Evolutionary conservation across 768 basidiomycete genomes (phyloP), one percentile per base, ranked within the genome.

Genomic region (Suillus discolor): DNA sequence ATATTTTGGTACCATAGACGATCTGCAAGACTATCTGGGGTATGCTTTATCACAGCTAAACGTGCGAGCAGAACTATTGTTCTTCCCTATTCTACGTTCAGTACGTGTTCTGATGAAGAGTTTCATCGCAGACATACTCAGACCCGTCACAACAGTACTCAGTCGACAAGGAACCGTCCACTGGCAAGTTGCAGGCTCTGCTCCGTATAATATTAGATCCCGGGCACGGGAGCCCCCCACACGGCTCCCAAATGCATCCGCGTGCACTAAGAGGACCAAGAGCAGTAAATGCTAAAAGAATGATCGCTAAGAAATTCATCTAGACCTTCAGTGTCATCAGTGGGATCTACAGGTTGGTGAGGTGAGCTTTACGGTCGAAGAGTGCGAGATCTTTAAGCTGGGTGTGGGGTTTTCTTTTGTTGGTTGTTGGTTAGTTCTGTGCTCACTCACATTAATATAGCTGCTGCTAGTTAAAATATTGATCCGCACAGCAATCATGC

Each of bases 211-310:
- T 34, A 16, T 0, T 0, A 2, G 61, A 11, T 12, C 54, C 2
- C 16, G 57, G 42, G 55, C 61, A 67, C 18, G 41, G 39, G 16
- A n/a, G 42, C 12, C 31, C 8, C 18, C 68, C 64, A 23, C 64
- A 67, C 20, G 34, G 39, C 13, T 16, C 13, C 64, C 65, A 67
- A 44, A 63, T 20, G 39, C 59, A 70, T 61, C 60, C 13, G 13
- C 39, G 25, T 18, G 25, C 25, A 28, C 25, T 8, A 7, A 60
- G 39, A 42, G 39, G 41, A 42, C 59, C 39, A 6, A 41, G 16
- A 28, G 25, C 59, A 18, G 18, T 28, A 0, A 60, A 20, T 42
- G 18, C 25, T 1, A 41, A 16, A 23, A 25, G 39, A 41, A 25
- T 41, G 16, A 28, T 28, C 3, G n/a, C 18, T 6, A 18, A 41